Conservation (phyloP, 768 basidiomycete genomes). For the Russula lepida region DNA sequence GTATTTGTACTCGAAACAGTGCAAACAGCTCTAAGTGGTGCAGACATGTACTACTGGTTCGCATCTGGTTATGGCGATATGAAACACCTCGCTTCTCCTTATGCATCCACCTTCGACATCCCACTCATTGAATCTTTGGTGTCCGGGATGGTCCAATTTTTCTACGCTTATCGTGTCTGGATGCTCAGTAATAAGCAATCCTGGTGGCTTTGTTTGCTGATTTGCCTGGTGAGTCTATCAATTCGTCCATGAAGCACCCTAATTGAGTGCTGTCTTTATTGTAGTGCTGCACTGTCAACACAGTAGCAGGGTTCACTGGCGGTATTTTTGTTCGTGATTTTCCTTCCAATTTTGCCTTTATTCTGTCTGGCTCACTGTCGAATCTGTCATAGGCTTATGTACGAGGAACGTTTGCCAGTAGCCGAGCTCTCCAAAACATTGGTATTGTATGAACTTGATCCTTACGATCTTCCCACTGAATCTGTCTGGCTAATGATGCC, state of each 20-base stretch:
- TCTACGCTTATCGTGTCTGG: slow-evolving; percentile 6
- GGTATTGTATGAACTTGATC: not conserved
- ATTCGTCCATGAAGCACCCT: too few relatives aligned
- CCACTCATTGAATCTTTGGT: slow-evolving; percentile 1
- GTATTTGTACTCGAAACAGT: slow-evolving; percentile 24
- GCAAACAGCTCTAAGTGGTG: slow-evolving; percentile 24
- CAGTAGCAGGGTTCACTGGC: not conserved
- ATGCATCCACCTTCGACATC: slow-evolving; percentile 18
- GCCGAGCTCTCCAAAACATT: not conserved
- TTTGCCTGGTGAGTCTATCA: slow-evolving; percentile 1
- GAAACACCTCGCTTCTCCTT: slow-evolving; percentile 15
- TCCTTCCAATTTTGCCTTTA: not conserved
- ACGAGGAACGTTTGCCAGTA: not conserved
- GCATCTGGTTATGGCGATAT: slow-evolving; percentile 26
- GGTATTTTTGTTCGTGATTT: not conserved
- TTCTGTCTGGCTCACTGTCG: not conserved
- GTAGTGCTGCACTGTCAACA: not conserved
- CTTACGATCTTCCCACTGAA: not conserved
- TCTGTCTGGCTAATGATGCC: not conserved
- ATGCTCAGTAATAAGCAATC: not conserved
- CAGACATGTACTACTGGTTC: slow-evolving; percentile 27
- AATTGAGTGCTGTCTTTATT: not conserved
- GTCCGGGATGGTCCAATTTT: slow-evolving; percentile 1
- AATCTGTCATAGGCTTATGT: not conserved
- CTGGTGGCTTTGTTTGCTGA: not conserved